These are phyloP conservation scores for Coprinellus aureogranulatus DNA, from an alignment of 768 basidiomycete species.

Conservation along the genomic window DNA sequence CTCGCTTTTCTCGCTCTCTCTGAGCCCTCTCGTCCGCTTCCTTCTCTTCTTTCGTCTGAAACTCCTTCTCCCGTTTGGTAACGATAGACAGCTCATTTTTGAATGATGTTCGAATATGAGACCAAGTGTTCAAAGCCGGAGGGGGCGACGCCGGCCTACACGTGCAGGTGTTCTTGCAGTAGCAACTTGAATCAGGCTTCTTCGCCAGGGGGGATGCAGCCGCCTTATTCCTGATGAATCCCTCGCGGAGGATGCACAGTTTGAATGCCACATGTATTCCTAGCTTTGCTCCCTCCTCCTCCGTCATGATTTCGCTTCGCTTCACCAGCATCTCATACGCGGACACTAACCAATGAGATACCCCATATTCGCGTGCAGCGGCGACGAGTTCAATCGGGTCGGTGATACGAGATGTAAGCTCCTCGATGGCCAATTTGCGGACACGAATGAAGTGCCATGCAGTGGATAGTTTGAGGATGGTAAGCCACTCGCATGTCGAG, in stretches of 20 bases:
- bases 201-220: not conserved
- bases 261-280: slow-evolving; percentile 10
- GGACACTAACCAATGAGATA: slow-evolving; percentile 32
- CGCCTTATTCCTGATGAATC: no score
- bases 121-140: no score
- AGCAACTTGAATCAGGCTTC: no score
- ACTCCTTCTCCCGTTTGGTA: not conserved
- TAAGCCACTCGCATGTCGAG: slow-evolving; percentile 31
- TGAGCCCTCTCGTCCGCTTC: not conserved
- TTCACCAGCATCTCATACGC: slow-evolving; percentile 25
- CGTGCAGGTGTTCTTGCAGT: no score
- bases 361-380: slow-evolving; percentile 27
- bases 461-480: slow-evolving; percentile 35
- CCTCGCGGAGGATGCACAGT: slow-evolving; percentile 16
- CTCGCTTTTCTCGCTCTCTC: no score
- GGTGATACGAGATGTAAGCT: slow-evolving; percentile 14
- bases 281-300: slow-evolving; percentile 20
- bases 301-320: slow-evolving; percentile 19
- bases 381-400: slow-evolving; percentile 26
- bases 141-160: no score
- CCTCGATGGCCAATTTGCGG: slow-evolving; percentile 26
- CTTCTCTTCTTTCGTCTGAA: not conserved
- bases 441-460: slow-evolving; percentile 36
- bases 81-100: not conserved
- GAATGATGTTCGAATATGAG: no score